phyloP scores from a whole-genome alignment of 2,329 filamentous ascomycete species.

The Aspergillus unguis region DNA sequence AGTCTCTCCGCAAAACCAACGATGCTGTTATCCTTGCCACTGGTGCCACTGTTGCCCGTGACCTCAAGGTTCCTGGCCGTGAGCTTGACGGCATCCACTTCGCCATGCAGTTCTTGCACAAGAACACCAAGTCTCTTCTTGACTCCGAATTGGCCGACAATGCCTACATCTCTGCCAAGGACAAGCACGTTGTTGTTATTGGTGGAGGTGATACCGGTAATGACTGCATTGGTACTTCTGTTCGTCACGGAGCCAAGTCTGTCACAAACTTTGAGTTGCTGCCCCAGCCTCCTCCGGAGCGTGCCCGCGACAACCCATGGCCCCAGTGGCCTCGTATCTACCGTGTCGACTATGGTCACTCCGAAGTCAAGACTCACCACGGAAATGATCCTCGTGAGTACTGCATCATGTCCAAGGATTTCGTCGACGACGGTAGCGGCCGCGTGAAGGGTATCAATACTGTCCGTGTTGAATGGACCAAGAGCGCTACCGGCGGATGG shows the following conservation, averaged over 20 bases:
- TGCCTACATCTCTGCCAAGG: slow-evolving; percentile 89
- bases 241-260: slow-evolving; percentile 91
- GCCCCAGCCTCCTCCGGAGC: slow-evolving; percentile 85
- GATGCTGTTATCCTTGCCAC: slow-evolving; percentile 89
- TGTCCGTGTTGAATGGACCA: slow-evolving; percentile 92
- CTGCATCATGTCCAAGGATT: slow-evolving; percentile 98
- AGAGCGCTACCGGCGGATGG: slow-evolving; percentile 84
- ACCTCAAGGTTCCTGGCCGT: slow-evolving; percentile 85
- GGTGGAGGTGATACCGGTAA: slow-evolving; percentile 97
- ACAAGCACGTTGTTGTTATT: slow-evolving; percentile 93
- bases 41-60: slow-evolving; percentile 87
- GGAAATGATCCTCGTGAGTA: slow-evolving; percentile 95
- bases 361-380: slow-evolving; percentile 92
- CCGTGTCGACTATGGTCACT: slow-evolving; percentile 96
- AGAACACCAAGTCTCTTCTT: slow-evolving; percentile 95
- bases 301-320: slow-evolving; percentile 93
- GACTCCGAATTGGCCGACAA: slow-evolving; percentile 83
- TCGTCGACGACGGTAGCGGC: slow-evolving; percentile 82
- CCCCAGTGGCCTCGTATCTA: slow-evolving; percentile 98
- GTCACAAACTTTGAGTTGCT: slow-evolving; percentile 96
- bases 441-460: slow-evolving; percentile 96
- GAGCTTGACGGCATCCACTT: slow-evolving; percentile 89
- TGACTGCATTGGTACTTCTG: slow-evolving; percentile 94
- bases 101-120: slow-evolving; percentile 95
- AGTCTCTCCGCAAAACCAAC: slow-evolving; percentile 68